Conservation (phyloP, 1,139 yeast species). For the Blastobotrys petasosporus region DNA sequence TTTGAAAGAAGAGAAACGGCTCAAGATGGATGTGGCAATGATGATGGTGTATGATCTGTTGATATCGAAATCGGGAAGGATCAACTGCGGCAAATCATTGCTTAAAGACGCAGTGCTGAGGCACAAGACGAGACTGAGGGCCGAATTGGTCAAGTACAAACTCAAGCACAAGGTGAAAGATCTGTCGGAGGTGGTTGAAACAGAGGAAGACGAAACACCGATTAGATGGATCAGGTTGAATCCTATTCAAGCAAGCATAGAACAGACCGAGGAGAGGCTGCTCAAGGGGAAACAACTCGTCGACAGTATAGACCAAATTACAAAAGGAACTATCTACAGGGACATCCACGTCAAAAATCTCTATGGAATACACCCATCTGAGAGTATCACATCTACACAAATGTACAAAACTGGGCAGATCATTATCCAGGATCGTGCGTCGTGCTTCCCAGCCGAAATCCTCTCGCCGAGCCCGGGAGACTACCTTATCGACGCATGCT, state of each 20-base stretch:
- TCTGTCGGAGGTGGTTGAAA: slow-evolving; percentile 41
- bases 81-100: slow-evolving; percentile 85
- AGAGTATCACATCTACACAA: slow-evolving; percentile 55
- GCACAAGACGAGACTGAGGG: slow-evolving; percentile 72
- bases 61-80: slow-evolving; percentile 69
- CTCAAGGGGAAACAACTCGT: slow-evolving; percentile 48
- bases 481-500: slow-evolving; percentile 77
- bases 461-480: slow-evolving; percentile 52
- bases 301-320: slow-evolving; percentile 42
- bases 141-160: slow-evolving; percentile 75
- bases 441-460: slow-evolving; percentile 92
- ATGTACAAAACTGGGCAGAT: slow-evolving; percentile 70
- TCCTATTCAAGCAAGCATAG: slow-evolving; percentile 40
- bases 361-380: slow-evolving; percentile 73
- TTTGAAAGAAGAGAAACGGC: slow-evolving; percentile 40
- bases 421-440: slow-evolving; percentile 92
- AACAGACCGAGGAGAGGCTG: slow-evolving; percentile 41
- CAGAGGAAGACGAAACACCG: slow-evolving; percentile 50
- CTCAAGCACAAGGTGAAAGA: slow-evolving; percentile 56
- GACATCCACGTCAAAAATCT: slow-evolving; percentile 70
- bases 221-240: slow-evolving; percentile 86
- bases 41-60: slow-evolving; percentile 77
- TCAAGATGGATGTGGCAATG: slow-evolving; percentile 45
- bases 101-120: slow-evolving; percentile 73
- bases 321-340: slow-evolving; percentile 43